Conservation (phyloP, 768 basidiomycete species). For the Mycena albidolilacea region DNA sequence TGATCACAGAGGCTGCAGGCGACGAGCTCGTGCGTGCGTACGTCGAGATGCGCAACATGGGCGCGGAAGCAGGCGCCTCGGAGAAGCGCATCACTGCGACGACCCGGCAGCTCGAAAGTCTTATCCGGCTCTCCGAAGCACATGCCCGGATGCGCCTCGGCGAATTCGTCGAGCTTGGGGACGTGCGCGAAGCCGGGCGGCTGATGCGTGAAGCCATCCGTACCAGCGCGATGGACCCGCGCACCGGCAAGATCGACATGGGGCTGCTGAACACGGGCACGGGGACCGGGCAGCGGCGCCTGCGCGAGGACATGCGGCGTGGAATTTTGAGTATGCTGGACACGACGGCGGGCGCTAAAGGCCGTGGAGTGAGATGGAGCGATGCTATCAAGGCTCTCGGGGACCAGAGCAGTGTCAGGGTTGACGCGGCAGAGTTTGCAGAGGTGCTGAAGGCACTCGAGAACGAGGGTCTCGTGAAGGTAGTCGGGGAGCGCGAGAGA, state of each 20-base stretch:
- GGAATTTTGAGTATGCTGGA: constrained; percentile 82
- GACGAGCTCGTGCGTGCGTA: constrained; percentile 90
- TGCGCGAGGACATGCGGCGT: constrained; percentile 91
- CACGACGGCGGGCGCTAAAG: constrained; percentile 61
- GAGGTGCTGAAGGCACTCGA: constrained; percentile 85
- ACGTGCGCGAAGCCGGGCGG: constrained; percentile 93
- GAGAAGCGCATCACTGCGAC: constrained; percentile 99
- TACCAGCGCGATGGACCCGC: constrained; percentile 94
- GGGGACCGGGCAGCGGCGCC: constrained; percentile 85
- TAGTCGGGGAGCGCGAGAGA: constrained; percentile 89
- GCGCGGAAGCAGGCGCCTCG: constrained; percentile 86
- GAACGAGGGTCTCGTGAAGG: constrained; percentile 89
- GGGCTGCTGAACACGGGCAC: constrained; percentile 95
- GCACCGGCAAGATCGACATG: constrained; percentile 98
- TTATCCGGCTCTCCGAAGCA: constrained; percentile 96
- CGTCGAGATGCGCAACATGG: constrained; percentile 94
- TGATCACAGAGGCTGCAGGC: constrained; percentile 88
- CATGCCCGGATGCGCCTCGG: constrained; percentile 98
- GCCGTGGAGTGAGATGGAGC: constrained; percentile 81
- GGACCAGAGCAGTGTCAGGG: constrained; percentile 86
- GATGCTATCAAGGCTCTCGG: constrained; percentile 86
- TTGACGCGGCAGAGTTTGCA: constrained; percentile 86
- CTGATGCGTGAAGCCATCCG: constrained; percentile 97
- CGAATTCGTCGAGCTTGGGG: constrained; percentile 85
- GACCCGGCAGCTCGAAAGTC: constrained; percentile 95